Conservation (phyloP, 257 asterid species). For the Nicotiana tomentosiformis region DNA sequence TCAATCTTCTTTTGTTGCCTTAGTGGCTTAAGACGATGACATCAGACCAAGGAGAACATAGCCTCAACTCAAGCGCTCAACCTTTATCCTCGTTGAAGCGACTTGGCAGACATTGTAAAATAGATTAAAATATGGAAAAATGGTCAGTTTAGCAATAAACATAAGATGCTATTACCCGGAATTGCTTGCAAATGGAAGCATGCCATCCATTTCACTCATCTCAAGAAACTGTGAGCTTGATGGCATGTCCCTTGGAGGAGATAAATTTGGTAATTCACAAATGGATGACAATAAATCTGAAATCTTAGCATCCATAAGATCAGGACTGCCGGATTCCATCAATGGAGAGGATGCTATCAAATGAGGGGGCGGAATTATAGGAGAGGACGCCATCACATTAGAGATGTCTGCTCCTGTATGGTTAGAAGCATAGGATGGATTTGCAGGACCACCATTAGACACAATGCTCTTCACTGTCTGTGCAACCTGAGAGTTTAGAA, state of each 20-base stretch:
- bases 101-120: neutral
- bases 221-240: constrained; percentile 3
- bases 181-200: constrained; percentile 24
- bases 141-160: neutral
- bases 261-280: neutral
- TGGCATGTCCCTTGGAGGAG: neutral
- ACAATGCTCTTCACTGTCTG: neutral
- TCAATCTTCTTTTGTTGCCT: neutral
- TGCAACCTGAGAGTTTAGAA: neutral
- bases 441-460: neutral
- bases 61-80: neutral
- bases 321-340: neutral
- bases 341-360: neutral
- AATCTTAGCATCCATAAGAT: neutral
- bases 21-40: neutral
- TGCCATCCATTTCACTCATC: constrained; percentile 15
- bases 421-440: neutral
- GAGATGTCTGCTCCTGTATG: neutral
- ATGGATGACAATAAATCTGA: neutral
- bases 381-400: neutral
- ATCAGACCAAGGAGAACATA: neutral
- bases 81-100: neutral
- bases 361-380: neutral
- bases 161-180: constrained; percentile 23
- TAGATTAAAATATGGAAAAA: neutral